These are phyloP conservation scores for Phallus indusiatus DNA, from an alignment of 768 basidiomycete genomes.

Conservation along the genomic window DNA sequence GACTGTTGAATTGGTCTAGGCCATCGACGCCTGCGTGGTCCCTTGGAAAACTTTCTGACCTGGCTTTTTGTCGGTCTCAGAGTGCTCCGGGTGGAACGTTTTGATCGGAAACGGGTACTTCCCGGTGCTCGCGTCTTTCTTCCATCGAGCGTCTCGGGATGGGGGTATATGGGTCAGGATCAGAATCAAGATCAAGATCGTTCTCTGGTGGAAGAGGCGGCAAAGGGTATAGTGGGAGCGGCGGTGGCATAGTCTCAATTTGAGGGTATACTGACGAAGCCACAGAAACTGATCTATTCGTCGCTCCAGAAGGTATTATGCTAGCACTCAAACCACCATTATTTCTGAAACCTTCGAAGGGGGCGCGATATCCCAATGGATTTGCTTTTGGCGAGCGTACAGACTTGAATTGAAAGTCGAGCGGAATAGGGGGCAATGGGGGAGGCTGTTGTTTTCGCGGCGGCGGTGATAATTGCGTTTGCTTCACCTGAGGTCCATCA, in stretches of 20 bases:
- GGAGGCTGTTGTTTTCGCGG: neutral
- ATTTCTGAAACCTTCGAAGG: slow-evolving; percentile 3
- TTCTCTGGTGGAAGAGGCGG: neutral
- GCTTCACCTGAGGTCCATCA: slow-evolving; percentile 5
- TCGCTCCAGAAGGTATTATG: neutral
- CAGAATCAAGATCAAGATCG: neutral
- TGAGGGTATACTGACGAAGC: slow-evolving; percentile 6
- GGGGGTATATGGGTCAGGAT: slow-evolving; percentile 5
- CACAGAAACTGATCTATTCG: slow-evolving; percentile 4
- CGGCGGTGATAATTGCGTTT: slow-evolving; percentile 4
- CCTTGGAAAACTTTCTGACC: neutral
- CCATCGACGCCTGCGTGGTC: neutral
- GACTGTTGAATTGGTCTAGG: neutral
- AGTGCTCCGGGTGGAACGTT: slow-evolving; percentile 4
- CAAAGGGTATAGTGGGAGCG: neutral
- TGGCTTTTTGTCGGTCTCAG: slow-evolving; percentile 1
- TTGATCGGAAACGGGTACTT: neutral
- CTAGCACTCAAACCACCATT: neutral
- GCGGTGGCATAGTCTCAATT: slow-evolving; percentile 1
- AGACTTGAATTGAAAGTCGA: neutral
- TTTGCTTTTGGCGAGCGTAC: neutral
- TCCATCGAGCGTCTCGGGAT: slow-evolving; percentile 5
- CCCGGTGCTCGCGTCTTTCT: neutral
- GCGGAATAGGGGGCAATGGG: neutral
- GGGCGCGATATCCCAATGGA: slow-evolving; percentile 1